phyloP scores from a whole-genome alignment of 1,284 basidiomycete genomes.

The Agroathelia rolfsii region DNA sequence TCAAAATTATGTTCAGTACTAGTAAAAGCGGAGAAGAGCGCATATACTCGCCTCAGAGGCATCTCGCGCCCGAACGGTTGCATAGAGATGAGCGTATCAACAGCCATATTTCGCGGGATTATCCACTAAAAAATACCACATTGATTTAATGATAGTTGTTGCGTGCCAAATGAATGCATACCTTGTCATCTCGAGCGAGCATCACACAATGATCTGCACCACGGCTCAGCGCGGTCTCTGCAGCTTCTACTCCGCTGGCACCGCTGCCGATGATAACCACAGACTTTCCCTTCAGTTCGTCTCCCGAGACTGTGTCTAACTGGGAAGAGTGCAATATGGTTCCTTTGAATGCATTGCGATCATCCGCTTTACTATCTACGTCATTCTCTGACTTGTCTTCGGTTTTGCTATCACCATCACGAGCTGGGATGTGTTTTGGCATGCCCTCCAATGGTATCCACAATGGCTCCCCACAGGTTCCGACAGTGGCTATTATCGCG shows the following conservation, averaged over 20 bases:
- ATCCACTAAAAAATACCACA: conserved; percentile 44
- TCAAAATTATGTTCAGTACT: conserved; percentile 1
- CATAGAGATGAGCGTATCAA: conserved; percentile 43
- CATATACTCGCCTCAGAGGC: conserved; percentile 29
- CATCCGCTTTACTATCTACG: conserved; percentile 8
- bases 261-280: conserved; percentile 48
- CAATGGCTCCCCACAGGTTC: conserved; percentile 47
- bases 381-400: conserved; percentile 7
- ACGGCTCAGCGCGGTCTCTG: conserved; percentile 39
- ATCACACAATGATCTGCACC: conserved; percentile 37
- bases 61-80: conserved; percentile 52
- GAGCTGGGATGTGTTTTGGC: conserved; percentile 19
- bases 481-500: conserved; percentile 45
- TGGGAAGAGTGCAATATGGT: conserved; percentile 47
- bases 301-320: conserved; percentile 30
- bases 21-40: conserved; percentile 5
- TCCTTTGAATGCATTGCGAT: conserved; percentile 24
- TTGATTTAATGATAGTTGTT: conserved; percentile 3
- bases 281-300: conserved; percentile 33
- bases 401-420: conserved; percentile 2
- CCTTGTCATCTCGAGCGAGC: conserved; percentile 31
- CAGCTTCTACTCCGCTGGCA: conserved; percentile 52
- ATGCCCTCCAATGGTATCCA: conserved; percentile 39
- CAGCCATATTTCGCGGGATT: conserved; percentile 42
- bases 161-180: conserved; percentile 16